phyloP scores from a whole-genome alignment of 306 rosid genomes.

The Vigna mungo region DNA sequence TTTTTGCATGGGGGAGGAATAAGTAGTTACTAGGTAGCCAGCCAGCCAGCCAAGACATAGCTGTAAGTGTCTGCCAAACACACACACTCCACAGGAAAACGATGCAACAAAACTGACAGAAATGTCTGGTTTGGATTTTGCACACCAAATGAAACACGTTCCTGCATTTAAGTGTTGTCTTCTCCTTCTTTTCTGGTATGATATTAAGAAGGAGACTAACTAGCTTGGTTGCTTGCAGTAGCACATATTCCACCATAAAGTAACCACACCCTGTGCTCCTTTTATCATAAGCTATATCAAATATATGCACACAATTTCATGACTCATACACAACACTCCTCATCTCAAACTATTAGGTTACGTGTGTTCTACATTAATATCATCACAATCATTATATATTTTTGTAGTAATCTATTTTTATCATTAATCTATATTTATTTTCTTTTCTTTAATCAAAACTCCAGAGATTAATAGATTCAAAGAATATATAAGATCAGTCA shows the following conservation, averaged over 20 bases:
- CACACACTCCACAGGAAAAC: neutral
- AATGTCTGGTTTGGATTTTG: slow-evolving; percentile 31
- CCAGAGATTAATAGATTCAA: slow-evolving; percentile 18
- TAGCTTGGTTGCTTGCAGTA: neutral
- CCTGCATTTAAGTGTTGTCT: slow-evolving; percentile 34
- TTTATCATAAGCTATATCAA: slow-evolving; percentile 41
- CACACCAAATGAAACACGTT: slow-evolving; percentile 30
- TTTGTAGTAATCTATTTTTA: slow-evolving; percentile 27
- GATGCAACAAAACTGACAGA: slow-evolving; percentile 35
- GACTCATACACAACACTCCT: neutral
- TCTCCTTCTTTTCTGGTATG: slow-evolving; percentile 20
- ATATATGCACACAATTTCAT: neutral
- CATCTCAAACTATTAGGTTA: slow-evolving; percentile 30
- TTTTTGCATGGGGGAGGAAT: neutral
- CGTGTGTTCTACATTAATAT: neutral
- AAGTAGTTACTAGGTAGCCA: neutral
- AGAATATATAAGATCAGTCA: neutral
- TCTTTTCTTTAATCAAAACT: neutral
- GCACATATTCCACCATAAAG: neutral
- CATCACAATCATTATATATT: neutral
- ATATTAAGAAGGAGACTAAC: slow-evolving; percentile 3
- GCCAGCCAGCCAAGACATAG: neutral
- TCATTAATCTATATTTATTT: neutral
- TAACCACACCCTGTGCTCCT: neutral
- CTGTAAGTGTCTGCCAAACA: slow-evolving; percentile 40